Conservation (phyloP, 2,329 filamentous ascomycete genomes). For the Alternaria arborescens region DNA sequence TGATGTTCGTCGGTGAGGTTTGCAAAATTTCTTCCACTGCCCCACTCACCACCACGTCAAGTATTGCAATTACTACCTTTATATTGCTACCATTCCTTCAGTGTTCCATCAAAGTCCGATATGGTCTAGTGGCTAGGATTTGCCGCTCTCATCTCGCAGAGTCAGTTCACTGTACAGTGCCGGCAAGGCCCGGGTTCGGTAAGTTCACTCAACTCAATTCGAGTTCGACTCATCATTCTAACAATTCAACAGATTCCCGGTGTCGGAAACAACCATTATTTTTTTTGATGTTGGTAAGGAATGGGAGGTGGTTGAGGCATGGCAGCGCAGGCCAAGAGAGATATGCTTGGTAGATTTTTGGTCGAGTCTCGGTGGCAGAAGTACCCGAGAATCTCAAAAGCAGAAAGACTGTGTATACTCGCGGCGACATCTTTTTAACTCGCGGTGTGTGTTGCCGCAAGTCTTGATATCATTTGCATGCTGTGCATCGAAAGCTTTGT, state of each 20-base stretch:
- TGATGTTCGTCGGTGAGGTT: neutral
- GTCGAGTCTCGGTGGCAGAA: neutral
- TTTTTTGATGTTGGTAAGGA: slow-evolving; percentile 10
- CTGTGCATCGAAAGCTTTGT: neutral
- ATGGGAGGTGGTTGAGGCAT: neutral
- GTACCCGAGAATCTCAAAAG: neutral
- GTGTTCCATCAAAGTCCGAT: slow-evolving; percentile 17
- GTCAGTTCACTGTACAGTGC: slow-evolving; percentile 18
- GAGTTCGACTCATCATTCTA: neutral
- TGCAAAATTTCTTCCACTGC: neutral
- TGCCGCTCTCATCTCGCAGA: slow-evolving; percentile 24
- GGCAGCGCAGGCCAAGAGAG: neutral
- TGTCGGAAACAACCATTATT: slow-evolving; percentile 21
- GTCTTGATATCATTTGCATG: neutral
- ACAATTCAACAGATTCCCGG: slow-evolving; percentile 20
- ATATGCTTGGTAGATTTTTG: neutral
- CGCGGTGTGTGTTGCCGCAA: neutral
- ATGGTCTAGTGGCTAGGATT: slow-evolving; percentile 29
- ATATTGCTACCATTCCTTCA: neutral
- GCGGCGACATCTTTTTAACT: neutral
- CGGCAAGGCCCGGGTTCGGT: slow-evolving; percentile 27
- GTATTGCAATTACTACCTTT: neutral
- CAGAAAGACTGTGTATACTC: neutral
- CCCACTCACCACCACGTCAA: neutral
- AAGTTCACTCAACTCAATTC: neutral